Base-by-base conservation (phyloP, 768 basidiomycete species). In the Lepiota brunneoincarnata region DNA sequence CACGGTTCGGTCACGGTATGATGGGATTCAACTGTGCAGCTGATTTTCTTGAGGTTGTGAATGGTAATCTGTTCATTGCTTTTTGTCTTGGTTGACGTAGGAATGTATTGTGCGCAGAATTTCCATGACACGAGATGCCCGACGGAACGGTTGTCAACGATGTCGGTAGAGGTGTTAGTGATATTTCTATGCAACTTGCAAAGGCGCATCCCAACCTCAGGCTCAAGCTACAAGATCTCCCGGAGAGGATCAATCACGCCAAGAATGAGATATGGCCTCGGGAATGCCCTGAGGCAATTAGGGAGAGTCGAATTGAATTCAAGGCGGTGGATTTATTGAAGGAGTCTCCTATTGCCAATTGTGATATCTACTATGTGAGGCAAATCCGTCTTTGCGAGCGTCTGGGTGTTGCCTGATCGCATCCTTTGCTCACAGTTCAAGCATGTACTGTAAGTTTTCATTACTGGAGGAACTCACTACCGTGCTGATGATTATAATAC, bases 341-440 rank as follows among this genome's bases (percentile, higher is more conserved):
- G 12, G 65, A 70, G 17, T 40, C 67, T 6, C 73, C 74, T 2
- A 64, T 67, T 9, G 55, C 57, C 23, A 65, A 61, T 28, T 69
- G 67, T 40, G 70, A 75, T 51, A 58, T 75, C 14, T 76, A 77
- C 56, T 75, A 72, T 59, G 75, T 76, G 49, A 48, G 67, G 11
- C 7, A 10, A 28, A 28, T 28, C 7, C 26, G 48, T 6, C 4
- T 15, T 26, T 36, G 20, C 34, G 11, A 9, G 7, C 11, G 31
- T 31, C 31, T 31, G 48, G n/a, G 6, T 24, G 20, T 34, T 48
- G 45, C 24, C 52, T 15, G 44, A 43, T 7, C 45, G 51, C 40
- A 28, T 53, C 15, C 47, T 2, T 44, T 14, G 28, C 7, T 21
- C 37, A 15, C 23, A 72, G 69, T 40, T 72, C 31, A 62, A 64